A percentile compares a stretch with the other conserved stretches of the same genome.
Evolutionary conservation across 176 grass and related monocot species (phyloP).

Genomic region (Raddia guianensis): DNA sequence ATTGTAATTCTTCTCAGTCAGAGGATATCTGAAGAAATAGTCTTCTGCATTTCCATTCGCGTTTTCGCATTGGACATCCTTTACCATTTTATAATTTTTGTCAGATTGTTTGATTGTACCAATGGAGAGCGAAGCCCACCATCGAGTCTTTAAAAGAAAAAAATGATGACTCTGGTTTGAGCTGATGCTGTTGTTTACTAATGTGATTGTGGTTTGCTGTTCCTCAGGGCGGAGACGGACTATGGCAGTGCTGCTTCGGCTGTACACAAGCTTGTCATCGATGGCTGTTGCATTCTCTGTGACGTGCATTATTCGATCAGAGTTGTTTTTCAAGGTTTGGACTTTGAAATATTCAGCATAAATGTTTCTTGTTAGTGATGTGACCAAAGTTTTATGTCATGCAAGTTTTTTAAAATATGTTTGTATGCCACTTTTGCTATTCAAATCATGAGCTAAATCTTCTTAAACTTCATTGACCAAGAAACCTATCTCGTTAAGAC

Average conservation of each 20-base stretch:
- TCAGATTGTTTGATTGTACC: slow-evolving; percentile 4
- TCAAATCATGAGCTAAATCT: slow-evolving; percentile 1
- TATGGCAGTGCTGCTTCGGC: slow-evolving; percentile 49
- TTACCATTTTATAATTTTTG: neutral
- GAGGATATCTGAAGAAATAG: slow-evolving; percentile 13
- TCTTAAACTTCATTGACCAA: slow-evolving; percentile 3
- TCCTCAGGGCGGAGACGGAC: slow-evolving; percentile 68
- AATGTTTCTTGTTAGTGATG: slow-evolving; percentile 12
- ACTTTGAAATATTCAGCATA: neutral
- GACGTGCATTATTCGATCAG: slow-evolving; percentile 58
- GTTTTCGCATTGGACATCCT: neutral
- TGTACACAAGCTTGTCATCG: slow-evolving; percentile 81
- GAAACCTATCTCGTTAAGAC: neutral
- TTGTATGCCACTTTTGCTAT: slow-evolving; percentile 21
- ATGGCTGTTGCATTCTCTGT: slow-evolving; percentile 70
- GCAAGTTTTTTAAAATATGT: neutral
- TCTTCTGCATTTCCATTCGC: neutral
- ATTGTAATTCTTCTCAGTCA: neutral
- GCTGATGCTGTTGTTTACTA: slow-evolving; percentile 35
- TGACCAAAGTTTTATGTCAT: slow-evolving; percentile 5
- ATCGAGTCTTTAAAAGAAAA: neutral
- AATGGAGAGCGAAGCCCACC: neutral
- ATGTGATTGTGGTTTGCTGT: slow-evolving; percentile 34
- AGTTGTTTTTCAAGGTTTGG: slow-evolving; percentile 71
- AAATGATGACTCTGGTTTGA: neutral